phyloP scores from a whole-genome alignment of 257 asterid genomes.

The Linaria vulgaris region DNA sequence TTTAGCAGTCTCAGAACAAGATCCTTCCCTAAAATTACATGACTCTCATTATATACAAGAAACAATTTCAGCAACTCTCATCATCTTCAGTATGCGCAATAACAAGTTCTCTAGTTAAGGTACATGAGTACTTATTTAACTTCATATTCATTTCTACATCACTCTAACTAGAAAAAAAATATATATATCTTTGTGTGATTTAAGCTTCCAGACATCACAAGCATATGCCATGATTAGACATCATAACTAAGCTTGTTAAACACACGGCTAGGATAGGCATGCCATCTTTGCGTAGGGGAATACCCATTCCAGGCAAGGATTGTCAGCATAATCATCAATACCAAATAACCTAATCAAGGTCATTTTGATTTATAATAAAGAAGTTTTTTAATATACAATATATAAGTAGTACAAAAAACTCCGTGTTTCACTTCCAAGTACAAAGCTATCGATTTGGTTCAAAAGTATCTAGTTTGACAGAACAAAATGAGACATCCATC shows the following conservation, averaged over 20 bases:
- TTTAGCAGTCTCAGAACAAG: neutral
- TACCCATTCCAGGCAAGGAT: neutral
- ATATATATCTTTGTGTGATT: neutral
- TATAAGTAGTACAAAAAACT: neutral
- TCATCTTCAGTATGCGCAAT: slow-evolving; percentile 9
- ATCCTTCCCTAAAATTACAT: slow-evolving; percentile 13
- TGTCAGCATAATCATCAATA: slow-evolving; percentile 4
- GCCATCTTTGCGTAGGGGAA: slow-evolving; percentile 1
- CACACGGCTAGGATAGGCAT: neutral
- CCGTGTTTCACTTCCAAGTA: neutral
- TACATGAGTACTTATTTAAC: slow-evolving; percentile 7
- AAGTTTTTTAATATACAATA: neutral
- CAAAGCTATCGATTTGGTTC: slow-evolving; percentile 10
- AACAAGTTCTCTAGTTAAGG: neutral
- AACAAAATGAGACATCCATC: neutral
- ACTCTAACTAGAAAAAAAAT: neutral
- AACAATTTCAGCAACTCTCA: slow-evolving; percentile 3
- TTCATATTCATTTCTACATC: slow-evolving; percentile 12
- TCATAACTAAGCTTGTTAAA: neutral
- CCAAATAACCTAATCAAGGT: slow-evolving; percentile 18
- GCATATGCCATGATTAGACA: neutral
- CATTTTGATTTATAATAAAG: neutral
- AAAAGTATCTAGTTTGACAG: slow-evolving; percentile 1
- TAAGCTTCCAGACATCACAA: neutral
- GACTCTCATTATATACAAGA: slow-evolving; percentile 9